Conservation (phyloP, 1,284 basidiomycete species). For the Fomitopsis palustris region DNA sequence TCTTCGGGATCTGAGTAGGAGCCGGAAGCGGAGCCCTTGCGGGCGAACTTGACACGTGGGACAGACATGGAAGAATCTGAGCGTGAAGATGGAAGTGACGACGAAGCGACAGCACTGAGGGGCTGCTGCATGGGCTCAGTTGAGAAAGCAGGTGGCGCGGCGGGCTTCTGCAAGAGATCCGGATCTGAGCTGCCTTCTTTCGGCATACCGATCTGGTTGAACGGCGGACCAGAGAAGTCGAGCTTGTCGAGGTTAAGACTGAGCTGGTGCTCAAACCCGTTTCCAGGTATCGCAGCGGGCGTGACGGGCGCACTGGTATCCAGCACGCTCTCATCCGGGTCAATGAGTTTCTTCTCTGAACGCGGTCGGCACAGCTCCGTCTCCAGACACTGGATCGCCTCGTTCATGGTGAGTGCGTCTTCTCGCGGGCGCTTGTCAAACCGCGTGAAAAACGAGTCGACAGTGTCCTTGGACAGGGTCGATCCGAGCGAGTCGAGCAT, state of each 20-base stretch:
- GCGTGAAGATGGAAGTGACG: conserved; percentile 4
- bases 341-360: conserved; percentile 64
- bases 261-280: conserved; percentile 28
- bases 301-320: conserved; percentile 43
- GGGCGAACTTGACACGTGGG: conserved; percentile 13
- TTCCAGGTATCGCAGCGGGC: conserved; percentile 37
- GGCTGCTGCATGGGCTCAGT: conserved; percentile 47
- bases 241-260: conserved; percentile 49
- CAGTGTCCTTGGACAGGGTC: conserved; percentile 79
- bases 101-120: conserved; percentile 26
- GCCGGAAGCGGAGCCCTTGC: conserved; percentile 26
- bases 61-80: conserved; percentile 1
- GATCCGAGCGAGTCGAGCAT: conserved; percentile 98
- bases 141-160: conserved; percentile 23
- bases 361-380: conserved; percentile 70
- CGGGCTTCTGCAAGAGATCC: conserved; percentile 16
- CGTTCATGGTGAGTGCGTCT: conserved; percentile 77
- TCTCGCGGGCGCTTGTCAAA: conserved; percentile 63
- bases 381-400: conserved; percentile 81
- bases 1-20: conserved; percentile 47
- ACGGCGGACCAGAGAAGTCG: conserved; percentile 60
- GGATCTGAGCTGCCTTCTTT: conserved; percentile 18
- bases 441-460: conserved; percentile 78
- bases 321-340: conserved; percentile 32
- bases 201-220: conserved; percentile 21